These are phyloP conservation scores for Vairimorpha ceranae DNA, from an alignment of 371 early-diverging fungal species.

Conservation along the genomic window DNA sequence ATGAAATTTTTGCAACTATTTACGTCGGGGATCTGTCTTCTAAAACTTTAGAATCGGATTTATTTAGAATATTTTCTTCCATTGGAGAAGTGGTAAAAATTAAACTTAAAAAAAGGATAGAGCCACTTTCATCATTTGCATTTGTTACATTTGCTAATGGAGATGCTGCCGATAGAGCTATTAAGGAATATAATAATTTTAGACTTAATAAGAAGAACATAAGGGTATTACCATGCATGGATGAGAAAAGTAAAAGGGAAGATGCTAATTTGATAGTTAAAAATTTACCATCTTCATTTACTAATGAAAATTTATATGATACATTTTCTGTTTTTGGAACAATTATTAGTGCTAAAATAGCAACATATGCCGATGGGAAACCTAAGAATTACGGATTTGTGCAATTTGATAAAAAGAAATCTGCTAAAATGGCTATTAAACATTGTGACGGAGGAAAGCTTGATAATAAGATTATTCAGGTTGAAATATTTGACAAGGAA, in stretches of 20 bases:
- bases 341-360: slow-evolving; percentile 95
- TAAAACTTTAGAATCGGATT: slow-evolving; percentile 53
- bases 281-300: slow-evolving; percentile 69
- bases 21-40: slow-evolving; percentile 59
- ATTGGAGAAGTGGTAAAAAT: slow-evolving; percentile 43
- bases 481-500: slow-evolving; percentile 47
- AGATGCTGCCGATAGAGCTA: slow-evolving; percentile 48
- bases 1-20: slow-evolving; percentile 29
- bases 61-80: slow-evolving; percentile 53
- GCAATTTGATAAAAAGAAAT: slow-evolving; percentile 53
- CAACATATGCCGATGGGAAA: slow-evolving; percentile 66
- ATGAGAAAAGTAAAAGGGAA: slow-evolving; percentile 37
- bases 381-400: slow-evolving; percentile 62
- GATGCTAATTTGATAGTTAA: slow-evolving; percentile 96
- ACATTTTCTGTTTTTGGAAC: slow-evolving; percentile 94
- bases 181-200: slow-evolving; percentile 56
- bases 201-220: slow-evolving; percentile 56
- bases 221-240: slow-evolving; percentile 39
- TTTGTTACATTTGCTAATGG: slow-evolving; percentile 58
- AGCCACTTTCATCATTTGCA: slow-evolving; percentile 50
- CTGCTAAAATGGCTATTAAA: slow-evolving; percentile 60
- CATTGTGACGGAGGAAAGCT: slow-evolving; percentile 49
- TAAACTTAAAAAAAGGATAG: slow-evolving; percentile 38
- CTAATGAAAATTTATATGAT: slow-evolving; percentile 79
- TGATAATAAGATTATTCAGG: slow-evolving; percentile 47